These are phyloP conservation scores for Lenzites betulinus DNA, from an alignment of 768 basidiomycete species.

Conservation along the genomic window DNA sequence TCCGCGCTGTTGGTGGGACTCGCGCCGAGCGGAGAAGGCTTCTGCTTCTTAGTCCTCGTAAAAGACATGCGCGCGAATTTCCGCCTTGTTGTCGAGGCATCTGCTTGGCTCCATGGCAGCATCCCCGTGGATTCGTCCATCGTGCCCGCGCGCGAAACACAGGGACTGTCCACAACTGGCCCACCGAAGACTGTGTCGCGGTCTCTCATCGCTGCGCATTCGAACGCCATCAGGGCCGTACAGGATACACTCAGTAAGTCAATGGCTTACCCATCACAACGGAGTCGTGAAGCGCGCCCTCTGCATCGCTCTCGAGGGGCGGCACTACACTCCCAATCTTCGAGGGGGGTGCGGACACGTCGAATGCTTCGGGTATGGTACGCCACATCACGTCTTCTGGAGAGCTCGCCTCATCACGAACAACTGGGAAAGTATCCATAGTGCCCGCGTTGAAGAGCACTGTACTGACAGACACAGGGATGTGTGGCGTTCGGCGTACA, in stretches of 20 bases:
- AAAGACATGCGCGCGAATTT: neutral
- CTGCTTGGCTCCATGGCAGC: neutral
- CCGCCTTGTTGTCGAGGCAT: neutral
- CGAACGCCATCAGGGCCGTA: neutral
- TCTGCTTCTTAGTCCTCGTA: neutral
- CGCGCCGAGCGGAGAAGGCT: neutral
- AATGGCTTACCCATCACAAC: no score
- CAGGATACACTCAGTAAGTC: neutral
- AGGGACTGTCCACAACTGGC: conserved; percentile 2
- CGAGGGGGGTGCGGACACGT: neutral
- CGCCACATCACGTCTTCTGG: neutral
- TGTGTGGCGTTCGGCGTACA: neutral
- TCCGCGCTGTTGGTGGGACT: neutral
- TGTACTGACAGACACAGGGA: neutral
- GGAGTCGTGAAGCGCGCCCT: no score
- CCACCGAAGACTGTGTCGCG: neutral
- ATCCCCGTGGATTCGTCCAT: neutral
- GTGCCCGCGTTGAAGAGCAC: conserved; percentile 13
- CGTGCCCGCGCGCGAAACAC: neutral
- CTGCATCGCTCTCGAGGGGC: no score
- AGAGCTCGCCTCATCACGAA: neutral
- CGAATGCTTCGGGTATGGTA: neutral
- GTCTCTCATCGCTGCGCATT: neutral
- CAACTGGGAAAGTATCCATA: conserved; percentile 1
- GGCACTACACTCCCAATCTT: no score